These are phyloP conservation scores for Myxozyma sirexii DNA, from an alignment of 805 yeast genomes.

Conservation along the genomic window DNA sequence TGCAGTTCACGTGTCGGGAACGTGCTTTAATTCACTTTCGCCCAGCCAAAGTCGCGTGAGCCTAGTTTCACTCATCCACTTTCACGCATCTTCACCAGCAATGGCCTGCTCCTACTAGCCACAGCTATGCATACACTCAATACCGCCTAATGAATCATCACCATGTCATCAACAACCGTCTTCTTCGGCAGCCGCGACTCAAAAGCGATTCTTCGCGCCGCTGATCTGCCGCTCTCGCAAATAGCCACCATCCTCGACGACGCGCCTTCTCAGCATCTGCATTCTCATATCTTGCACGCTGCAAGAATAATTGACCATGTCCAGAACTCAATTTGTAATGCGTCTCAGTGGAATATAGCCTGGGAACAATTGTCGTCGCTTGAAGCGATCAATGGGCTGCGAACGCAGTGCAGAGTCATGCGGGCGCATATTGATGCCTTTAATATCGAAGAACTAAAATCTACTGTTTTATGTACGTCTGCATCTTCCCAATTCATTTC, in stretches of 20 bases:
- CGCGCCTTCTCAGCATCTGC: constrained; percentile 20
- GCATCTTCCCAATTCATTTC: neutral
- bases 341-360: neutral
- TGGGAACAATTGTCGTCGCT: neutral
- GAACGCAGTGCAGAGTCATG: constrained; percentile 3
- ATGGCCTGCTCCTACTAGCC: too few relatives aligned
- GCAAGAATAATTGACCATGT: neutral
- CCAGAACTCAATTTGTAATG: neutral
- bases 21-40: neutral
- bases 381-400: neutral
- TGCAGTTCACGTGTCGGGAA: too few relatives aligned
- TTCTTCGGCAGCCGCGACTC: constrained; percentile 4
- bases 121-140: too few relatives aligned
- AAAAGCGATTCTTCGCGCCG: constrained; percentile 39
- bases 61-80: neutral
- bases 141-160: too few relatives aligned
- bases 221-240: constrained; percentile 68
- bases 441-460: constrained; percentile 4
- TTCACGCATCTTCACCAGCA: too few relatives aligned
- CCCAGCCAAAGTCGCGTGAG: neutral
- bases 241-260: constrained; percentile 98
- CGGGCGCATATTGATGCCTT: constrained; percentile 10
- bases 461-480: constrained; percentile 7
- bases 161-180: too few relatives aligned
- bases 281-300: constrained; percentile 1